Evolutionary conservation across 2,329 filamentous ascomycete genomes (phyloP), one percentile per base, ranked within the genome.

Genomic region (Pleochaeta shiraiana): DNA sequence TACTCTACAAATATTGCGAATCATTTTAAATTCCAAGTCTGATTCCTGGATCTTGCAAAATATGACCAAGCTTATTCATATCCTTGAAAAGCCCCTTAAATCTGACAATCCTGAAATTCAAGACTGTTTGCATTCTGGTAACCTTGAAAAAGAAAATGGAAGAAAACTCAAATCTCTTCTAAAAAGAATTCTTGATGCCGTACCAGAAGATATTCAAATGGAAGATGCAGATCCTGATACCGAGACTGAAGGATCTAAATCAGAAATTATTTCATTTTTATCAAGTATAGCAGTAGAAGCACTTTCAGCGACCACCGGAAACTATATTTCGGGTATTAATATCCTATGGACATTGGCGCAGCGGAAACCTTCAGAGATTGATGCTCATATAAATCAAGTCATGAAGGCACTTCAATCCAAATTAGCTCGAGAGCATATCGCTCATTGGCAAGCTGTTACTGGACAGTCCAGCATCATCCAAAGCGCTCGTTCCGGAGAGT

Each of bases 331-430:
- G 14, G 90, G 90, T 55, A 87, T 98, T 73, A 96, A 95, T 72
- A 86, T 95, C 28, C 77, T 98, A 19, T 97, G 91, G 91, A 93
- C 90, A 19, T 77, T 99, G 24, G 90, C 90, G 4, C 83, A 88
- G 70, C 86, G 88, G 66, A 91, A 88, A 71, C 88, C 92, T 0
- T 83, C 87, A 16, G 85, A 93, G 68, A 89, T 98, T 67, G 93
- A 98, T 73, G 81, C 88, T 66, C 93, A 98, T 71, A 90, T 97
- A 64, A 78, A 82, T 2, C 83, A 86, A 31, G 79, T 98, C 53
- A 95, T 98, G 87, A 96, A 95, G 74, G 90, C 89, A 0, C 81
- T 99, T 69, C 92, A 95, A 70, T 83, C 83, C 62, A 96, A 96
- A 75, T 82, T 98, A 69, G 91, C 91, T 0, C 87, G 93, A 69